These are phyloP conservation scores for Abortiporus biennis DNA, from an alignment of 1,284 basidiomycete species.

Conservation along the genomic window DNA sequence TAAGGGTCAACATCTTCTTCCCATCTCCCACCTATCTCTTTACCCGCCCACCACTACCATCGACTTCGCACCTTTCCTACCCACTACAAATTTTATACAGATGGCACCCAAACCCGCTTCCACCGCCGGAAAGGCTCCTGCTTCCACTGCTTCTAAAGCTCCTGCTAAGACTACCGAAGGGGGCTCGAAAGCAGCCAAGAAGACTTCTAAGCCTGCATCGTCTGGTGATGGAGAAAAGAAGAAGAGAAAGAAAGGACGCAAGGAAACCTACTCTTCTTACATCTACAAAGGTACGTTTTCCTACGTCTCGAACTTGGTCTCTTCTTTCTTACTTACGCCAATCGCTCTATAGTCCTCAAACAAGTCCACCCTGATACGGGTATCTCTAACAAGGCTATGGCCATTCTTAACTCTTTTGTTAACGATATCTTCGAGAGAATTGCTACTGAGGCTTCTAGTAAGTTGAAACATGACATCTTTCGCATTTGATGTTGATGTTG, in stretches of 20 bases:
- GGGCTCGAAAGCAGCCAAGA: constrained; percentile 77
- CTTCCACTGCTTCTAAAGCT: constrained; percentile 68
- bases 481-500: constrained; percentile 8
- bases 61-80: constrained; percentile 4
- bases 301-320: constrained; percentile 5
- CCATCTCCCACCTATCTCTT: constrained; percentile 9
- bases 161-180: constrained; percentile 68
- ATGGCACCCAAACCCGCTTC: constrained; percentile 82
- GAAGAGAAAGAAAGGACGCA: constrained; percentile 86
- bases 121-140: constrained; percentile 79
- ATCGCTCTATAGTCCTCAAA: constrained; percentile 56
- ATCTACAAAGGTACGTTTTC: constrained; percentile 81
- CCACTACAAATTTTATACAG: constrained; percentile 17
- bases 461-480: constrained; percentile 25
- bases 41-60: constrained; percentile 10
- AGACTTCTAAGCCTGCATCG: constrained; percentile 66
- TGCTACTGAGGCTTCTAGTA: constrained; percentile 82
- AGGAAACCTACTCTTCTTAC: constrained; percentile 92
- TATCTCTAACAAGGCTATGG: constrained; percentile 97
- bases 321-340: constrained; percentile 5
- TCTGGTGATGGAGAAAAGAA: constrained; percentile 69
- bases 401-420: constrained; percentile 89
- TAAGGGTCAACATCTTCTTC: constrained; percentile 6
- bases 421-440: constrained; percentile 94
- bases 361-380: constrained; percentile 96